Evolutionary conservation across 1,139 yeast genomes (phyloP), one percentile per base, ranked within the genome.

Genomic region (Magnusiomyces paraingens): DNA sequence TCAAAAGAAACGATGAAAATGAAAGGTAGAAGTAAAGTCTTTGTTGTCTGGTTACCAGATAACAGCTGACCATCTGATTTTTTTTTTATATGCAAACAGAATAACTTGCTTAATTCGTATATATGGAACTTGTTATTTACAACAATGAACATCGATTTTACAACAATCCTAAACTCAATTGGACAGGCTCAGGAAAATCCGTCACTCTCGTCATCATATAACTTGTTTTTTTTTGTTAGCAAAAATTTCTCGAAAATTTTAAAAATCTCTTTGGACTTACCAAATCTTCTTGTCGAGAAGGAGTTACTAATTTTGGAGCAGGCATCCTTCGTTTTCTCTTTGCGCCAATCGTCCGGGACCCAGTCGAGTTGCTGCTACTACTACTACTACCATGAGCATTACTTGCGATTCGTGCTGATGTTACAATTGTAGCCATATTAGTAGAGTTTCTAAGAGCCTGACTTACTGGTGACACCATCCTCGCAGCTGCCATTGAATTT

Each of bases 201-300:
- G 18, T 46, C 49, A 46, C 29, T 41, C n/a, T 46, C 49, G 15
- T 42, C 46, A 12, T 20, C 29, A 35, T 26, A 18, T 22, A 35
- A 17, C 41, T 36, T 14, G 12, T 3, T 4, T 12, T 42, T 42
- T 12, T 14, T 14, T 11, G n/a, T n/a, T 14, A 42, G 32, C 17
- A 42, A 42, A 40, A 20, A 4, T 14, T n/a, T 22, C 6, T 22
- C 17, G 11, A 20, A 14, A 22, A 42, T n/a, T 8, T n/a, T 11
- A 22, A 22, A 15, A 22, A 36, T 44, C 17, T 20, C 21, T 18
- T 3, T 17, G 17, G 17, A 35, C 49, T 46, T 46, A 22, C 20
- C 21, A 36, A 35, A 26, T 22, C 26, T 32, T 18, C 41, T n/a
- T n/a, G 39, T 14, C 21, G 10, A 26, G 17, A 10, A 46, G 40